Evolutionary conservation across 2,329 filamentous ascomycete species (phyloP), one percentile per base, ranked within the genome.

Genomic region (Phialophora verrucosa): DNA sequence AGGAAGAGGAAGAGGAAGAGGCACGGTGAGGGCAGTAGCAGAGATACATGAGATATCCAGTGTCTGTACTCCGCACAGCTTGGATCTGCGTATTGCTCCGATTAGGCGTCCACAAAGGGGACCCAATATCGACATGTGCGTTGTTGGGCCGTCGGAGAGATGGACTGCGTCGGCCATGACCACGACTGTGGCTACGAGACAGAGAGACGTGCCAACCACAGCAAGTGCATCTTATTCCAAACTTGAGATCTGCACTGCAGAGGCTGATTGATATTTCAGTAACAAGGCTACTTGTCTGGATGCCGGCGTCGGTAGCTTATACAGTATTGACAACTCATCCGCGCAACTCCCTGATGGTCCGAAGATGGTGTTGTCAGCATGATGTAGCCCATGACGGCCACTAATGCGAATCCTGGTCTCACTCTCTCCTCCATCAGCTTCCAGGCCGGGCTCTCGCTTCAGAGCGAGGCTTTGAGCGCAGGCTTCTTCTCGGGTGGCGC

Each of bases 381-480:
- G 38, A 17, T 42, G 38, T 17, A n/a, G 38, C 38, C 38, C 17
- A 42, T 42, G 12, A 42, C 17, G 38, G 38, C 47, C 4, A 23
- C 14, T 51, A 23, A 51, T 20, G 20, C 49, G 49, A 12, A 1
- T 17, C 12, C 25, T 51, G 4, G 5, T 51, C 11, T 27, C 17
- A 11, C 32, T 17, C 20, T 23, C 10, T 27, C 49, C 20, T 25
- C 49, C 6, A 12, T 51, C 6, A 25, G 25, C 25, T 10, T 14
- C 25, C 25, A 50, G 12, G 14, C 14, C 47, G 10, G n/a, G 6
- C 27, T 35, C 47, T 42, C n/a, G 20, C 20, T 4, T 51, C 49
- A 64, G n/a, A 64, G 23, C n/a, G 56, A 59, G 25, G 62, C 62
- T 32, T 64, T 64, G 32, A 60, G 27, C 5, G 62, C 27, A 17